phyloP scores from a whole-genome alignment of 2,329 filamentous ascomycete species.

The Sordariomycetes sp. region DNA sequence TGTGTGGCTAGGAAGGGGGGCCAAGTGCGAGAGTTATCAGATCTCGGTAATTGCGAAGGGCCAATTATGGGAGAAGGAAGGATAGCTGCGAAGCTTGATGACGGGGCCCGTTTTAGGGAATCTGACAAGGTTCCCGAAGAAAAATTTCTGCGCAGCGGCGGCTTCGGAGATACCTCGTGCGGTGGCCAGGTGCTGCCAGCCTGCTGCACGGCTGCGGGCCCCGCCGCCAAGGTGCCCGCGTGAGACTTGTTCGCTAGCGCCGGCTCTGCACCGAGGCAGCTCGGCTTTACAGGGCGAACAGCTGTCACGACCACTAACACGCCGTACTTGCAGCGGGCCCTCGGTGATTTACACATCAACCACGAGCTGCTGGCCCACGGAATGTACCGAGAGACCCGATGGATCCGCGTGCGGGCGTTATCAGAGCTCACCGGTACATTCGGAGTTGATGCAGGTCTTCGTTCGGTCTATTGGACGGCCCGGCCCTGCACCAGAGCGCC shows the following conservation, averaged over 20 bases:
- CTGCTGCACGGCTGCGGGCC: not conserved
- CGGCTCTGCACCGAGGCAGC: slow-evolving; percentile 2
- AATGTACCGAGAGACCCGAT: too few species aligned
- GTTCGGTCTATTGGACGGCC: too few species aligned
- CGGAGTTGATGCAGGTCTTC: too few species aligned
- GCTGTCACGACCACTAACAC: not conserved
- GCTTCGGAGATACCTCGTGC: slow-evolving; percentile 3
- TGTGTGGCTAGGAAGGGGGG: not conserved
- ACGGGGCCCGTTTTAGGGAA: not conserved
- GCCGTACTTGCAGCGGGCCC: not conserved
- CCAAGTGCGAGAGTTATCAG: not conserved
- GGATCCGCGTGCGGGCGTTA: too few species aligned
- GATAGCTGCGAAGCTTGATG: not conserved
- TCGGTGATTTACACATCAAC: not conserved
- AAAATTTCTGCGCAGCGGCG: slow-evolving; percentile 1
- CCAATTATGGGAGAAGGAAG: not conserved
- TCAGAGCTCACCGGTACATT: too few species aligned
- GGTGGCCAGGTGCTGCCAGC: not conserved
- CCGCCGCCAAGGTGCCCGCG: not conserved
- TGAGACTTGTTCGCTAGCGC: too few species aligned
- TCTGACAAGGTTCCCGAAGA: not conserved
- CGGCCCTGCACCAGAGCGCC: too few species aligned
- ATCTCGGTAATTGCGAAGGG: not conserved
- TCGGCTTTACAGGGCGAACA: not conserved
- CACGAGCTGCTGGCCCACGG: too few species aligned